A percentile compares a stretch with the other conserved stretches of the same genome.
Evolutionary conservation across 2,329 filamentous ascomycete genomes (phyloP).

Genomic region (Microcyclosporella mali): DNA sequence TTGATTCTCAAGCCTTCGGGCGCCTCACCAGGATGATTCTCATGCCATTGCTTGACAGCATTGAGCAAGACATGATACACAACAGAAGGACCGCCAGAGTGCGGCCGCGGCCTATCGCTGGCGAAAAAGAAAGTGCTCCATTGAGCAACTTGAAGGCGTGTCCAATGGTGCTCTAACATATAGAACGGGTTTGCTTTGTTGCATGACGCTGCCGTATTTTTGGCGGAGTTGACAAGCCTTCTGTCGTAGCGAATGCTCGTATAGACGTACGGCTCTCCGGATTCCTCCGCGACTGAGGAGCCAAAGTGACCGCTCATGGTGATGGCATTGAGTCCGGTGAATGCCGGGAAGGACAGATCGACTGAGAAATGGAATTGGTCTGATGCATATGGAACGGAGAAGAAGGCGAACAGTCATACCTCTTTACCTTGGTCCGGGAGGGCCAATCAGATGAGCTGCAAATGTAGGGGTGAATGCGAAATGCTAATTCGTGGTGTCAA

Average conservation of each 20-base stretch:
- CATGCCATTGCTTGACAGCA: conserved; percentile 32
- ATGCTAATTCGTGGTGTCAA: too few relatives aligned
- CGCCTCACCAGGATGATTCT: conserved; percentile 23
- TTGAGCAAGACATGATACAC: conserved; percentile 29
- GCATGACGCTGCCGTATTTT: conserved; percentile 26
- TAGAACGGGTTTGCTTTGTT: conserved; percentile 33
- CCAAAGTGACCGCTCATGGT: conserved; percentile 20
- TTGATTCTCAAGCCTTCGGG: conserved; percentile 37
- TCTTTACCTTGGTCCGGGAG: too few relatives aligned
- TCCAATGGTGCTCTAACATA: conserved; percentile 35
- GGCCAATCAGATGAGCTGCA: too few relatives aligned
- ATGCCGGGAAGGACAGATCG: neutral
- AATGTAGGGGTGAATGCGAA: too few relatives aligned
- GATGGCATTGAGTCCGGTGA: conserved; percentile 1
- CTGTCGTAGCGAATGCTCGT: conserved; percentile 56
- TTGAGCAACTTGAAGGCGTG: conserved; percentile 39
- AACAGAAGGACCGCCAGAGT: conserved; percentile 38
- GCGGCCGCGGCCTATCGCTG: conserved; percentile 60
- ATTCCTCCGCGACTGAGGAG: conserved; percentile 3
- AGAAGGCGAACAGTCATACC: too few relatives aligned
- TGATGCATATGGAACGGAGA: too few relatives aligned
- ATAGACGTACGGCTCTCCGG: conserved; percentile 17
- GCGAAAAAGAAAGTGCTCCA: conserved; percentile 58
- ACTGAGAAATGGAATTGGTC: too few relatives aligned
- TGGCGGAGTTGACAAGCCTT: conserved; percentile 39